Base-by-base conservation (phyloP, 352 stramenopile genomes). In the Saprolegnia parasitica region DNA sequence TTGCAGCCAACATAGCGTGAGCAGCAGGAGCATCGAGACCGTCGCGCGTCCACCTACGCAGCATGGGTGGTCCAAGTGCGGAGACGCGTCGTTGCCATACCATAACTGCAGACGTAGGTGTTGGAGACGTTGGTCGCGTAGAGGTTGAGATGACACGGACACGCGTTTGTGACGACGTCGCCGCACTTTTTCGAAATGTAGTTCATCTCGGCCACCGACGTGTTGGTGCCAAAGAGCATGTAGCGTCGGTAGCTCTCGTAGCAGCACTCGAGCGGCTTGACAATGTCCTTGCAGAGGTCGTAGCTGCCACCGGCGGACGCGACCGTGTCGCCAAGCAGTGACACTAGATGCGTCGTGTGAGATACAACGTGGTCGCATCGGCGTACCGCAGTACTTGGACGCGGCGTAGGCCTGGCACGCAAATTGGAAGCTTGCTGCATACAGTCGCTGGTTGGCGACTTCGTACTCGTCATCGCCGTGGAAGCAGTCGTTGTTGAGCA, bases 241-340 rank as follows among this genome's bases (percentile, higher is more conserved):
- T 89, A 91, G 64, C 89, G 83, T 24, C 78, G 77, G 71, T 91
- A 93, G 58, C 82, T 93, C 73, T 93, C 83, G 67, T 91, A 93
- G 62, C 83, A 93, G 67, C 83, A 93, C 47, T 82, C 86, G 58
- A 93, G 70, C 39, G 84, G 66, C n/a, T 80, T 76, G 11, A 89
- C 81, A 29, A 93, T 90, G 47, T 91, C 84, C 13, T 72, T 63
- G 67, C 82, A 93, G 37, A 91, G 64, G n/a, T 88, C 75, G 75
- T 78, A 91, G 10, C 62, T 74, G 0, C 70, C 78, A 4, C 81
- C 82, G 1, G 83, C 83, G 15, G 86, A 76, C 20, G 74, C 47
- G 0, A 91, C 73, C 6, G 88, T 72, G 4, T 77, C 71, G 0
- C 74, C 81, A 0, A 91, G 57, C 77, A 91, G 74, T 4, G 82